Evolutionary conservation across 192 early-diverging fungal species (phyloP).

Genomic region (Glomus cerebriforme): DNA sequence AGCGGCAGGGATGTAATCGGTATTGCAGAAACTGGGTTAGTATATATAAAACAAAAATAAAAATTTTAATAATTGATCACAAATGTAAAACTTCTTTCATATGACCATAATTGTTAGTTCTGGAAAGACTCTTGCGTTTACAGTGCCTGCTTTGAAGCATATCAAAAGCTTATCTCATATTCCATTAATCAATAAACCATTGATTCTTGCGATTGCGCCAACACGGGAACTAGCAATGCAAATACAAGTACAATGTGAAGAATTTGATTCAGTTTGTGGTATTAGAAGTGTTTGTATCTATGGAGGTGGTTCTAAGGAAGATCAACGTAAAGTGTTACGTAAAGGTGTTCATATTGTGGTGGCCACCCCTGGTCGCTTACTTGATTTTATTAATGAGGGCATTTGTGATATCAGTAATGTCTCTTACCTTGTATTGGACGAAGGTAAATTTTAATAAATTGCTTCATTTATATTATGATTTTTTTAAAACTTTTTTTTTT

Average conservation of each 20-base stretch:
- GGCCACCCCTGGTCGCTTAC: slow-evolving; percentile 93
- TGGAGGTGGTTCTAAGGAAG: slow-evolving; percentile 84
- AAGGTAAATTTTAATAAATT: slow-evolving; percentile 41
- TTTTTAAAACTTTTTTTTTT: neutral
- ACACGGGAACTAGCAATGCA: slow-evolving; percentile 97
- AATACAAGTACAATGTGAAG: slow-evolving; percentile 83
- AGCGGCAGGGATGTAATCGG: slow-evolving; percentile 85
- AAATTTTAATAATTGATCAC: slow-evolving; percentile 30
- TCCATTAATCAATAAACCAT: slow-evolving; percentile 62
- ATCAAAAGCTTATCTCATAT: slow-evolving; percentile 64
- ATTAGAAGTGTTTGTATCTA: slow-evolving; percentile 81
- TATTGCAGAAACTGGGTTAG: slow-evolving; percentile 92
- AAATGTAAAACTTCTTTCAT: slow-evolving; percentile 46
- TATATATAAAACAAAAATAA: slow-evolving; percentile 18
- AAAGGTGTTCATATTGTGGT: slow-evolving; percentile 77
- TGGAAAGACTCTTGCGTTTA: slow-evolving; percentile 94
- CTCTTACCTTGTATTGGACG: slow-evolving; percentile 90
- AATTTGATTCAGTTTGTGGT: slow-evolving; percentile 64
- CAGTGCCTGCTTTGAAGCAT: slow-evolving; percentile 85
- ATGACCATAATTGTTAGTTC: slow-evolving; percentile 50
- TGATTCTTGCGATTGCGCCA: slow-evolving; percentile 85
- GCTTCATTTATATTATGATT: neutral
- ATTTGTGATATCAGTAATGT: slow-evolving; percentile 77
- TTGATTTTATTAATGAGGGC: slow-evolving; percentile 89
- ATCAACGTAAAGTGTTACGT: slow-evolving; percentile 55